These are phyloP conservation scores for Lactuca sativa DNA, from an alignment of 129 eudicot species.

Conservation along the genomic window DNA sequence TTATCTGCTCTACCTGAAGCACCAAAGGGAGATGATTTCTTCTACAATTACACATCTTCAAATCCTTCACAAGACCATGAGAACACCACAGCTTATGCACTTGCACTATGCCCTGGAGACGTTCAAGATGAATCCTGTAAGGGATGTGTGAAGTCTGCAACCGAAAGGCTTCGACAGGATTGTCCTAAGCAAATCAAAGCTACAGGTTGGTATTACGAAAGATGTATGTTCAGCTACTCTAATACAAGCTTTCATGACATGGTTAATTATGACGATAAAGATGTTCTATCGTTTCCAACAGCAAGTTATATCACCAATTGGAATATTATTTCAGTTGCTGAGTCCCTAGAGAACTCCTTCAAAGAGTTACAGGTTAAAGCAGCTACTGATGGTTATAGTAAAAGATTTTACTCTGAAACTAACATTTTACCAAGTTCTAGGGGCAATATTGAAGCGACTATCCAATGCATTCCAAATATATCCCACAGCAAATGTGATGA, in stretches of 20 bases:
- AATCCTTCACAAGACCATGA: background rate
- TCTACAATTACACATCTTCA: background rate
- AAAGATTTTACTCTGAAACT: background rate
- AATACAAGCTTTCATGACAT: background rate
- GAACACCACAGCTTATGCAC: background rate
- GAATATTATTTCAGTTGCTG: background rate
- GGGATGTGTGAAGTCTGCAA: background rate
- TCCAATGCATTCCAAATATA: background rate
- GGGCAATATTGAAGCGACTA: background rate
- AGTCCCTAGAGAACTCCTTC: background rate
- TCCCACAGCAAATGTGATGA: background rate
- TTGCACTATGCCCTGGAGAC: conserved; percentile 8
- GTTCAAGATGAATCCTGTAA: background rate
- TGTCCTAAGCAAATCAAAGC: conserved; percentile 5
- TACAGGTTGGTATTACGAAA: background rate
- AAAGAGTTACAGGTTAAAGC: background rate
- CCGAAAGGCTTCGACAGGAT: background rate
- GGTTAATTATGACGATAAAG: background rate
- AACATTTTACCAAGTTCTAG: background rate
- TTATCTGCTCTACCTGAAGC: background rate
- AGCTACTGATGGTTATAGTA: background rate
- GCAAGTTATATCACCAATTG: background rate
- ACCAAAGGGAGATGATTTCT: background rate
- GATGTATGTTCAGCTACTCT: conserved; percentile 7
- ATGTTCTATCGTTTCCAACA: background rate